phyloP scores from a whole-genome alignment of 2,329 filamentous ascomycete species.

The Cladosporium cucumerinum region DNA sequence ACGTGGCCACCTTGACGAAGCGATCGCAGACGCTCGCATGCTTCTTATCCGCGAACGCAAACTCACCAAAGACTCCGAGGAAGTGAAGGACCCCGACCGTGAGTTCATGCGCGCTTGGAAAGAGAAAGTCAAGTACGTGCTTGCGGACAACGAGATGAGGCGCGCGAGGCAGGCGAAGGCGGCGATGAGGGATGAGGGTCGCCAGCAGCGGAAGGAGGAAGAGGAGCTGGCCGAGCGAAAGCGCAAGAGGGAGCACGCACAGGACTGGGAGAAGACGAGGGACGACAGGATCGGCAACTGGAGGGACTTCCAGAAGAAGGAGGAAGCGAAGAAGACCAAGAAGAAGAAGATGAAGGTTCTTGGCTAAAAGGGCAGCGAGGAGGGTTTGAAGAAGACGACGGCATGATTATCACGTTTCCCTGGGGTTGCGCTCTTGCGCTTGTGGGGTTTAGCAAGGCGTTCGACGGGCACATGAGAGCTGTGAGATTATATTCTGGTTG shows the following conservation, averaged over 20 bases:
- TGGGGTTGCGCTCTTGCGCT: not conserved
- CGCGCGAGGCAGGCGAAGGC: constrained; percentile 82
- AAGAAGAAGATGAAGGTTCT: constrained; percentile 18
- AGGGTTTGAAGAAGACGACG: not conserved
- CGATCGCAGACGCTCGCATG: constrained; percentile 93
- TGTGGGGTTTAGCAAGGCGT: constrained; percentile 14
- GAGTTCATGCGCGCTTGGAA: constrained; percentile 84
- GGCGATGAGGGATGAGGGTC: constrained; percentile 93
- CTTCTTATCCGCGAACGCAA: constrained; percentile 92
- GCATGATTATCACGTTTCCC: not conserved
- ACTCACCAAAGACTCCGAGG: constrained; percentile 82
- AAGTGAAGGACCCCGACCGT: constrained; percentile 68
- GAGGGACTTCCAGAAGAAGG: constrained; percentile 79
- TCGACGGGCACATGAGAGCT: not conserved
- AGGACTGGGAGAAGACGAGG: constrained; percentile 90
- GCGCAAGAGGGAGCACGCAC: constrained; percentile 75
- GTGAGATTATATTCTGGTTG: too few species aligned
- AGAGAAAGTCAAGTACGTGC: constrained; percentile 81
- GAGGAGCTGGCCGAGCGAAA: constrained; percentile 68
- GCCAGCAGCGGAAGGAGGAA: constrained; percentile 80
- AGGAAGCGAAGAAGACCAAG: constrained; percentile 12
- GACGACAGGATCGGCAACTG: constrained; percentile 91
- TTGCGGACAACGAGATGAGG: constrained; percentile 89
- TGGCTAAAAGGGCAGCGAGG: not conserved
- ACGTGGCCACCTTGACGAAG: constrained; percentile 81